Base-by-base conservation (phyloP, 768 basidiomycete genomes). In the Asterophora lycoperdoides region DNA sequence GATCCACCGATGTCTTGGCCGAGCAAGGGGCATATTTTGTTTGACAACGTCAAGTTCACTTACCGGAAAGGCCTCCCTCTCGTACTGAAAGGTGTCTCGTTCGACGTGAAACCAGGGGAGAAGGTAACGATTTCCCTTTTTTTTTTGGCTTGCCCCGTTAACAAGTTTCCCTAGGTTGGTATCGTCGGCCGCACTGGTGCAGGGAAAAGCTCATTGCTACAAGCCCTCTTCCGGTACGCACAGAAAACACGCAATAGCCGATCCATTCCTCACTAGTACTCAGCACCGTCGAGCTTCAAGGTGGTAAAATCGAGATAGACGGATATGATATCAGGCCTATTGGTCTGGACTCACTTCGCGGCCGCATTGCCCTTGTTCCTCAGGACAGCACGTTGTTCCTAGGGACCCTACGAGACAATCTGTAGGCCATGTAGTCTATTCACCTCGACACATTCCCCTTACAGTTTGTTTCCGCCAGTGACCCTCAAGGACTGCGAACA, bases 61-160 rank as follows among this genome's bases (percentile, higher is more conserved):
- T 90, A 89, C 61, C 72, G 86, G 8, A 69, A 75, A 28, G 82
- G 79, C 1, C 67, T 88, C 11, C 85, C 86, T 1, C 65, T 80
- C 11, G 82, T 88, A 1, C 66, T 89, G 30, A 80, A 81, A 55
- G 78, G 71, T 11, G 63, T 88, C 45, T 71, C 59, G 41, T 85
- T 89, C 57, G 60, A 73, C 8, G 67, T 85, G 38, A 64, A 67
- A 23, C 68, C 81, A 0, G 81, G 84, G 5, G 82, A 87, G 63
- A 88, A 86, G 70, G 83, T 83, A 33, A 63, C 6, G 23, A 6
- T 23, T 23, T 35, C 3, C 3, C 15, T 29, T 10, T 8, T 45
- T 2, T 18, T 32, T 4, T 10, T 15, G 13, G 1, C 8, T 13
- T 19, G 9, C 11, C 23, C 15, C 20, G 19, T 46, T 47, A 10